These are phyloP conservation scores for Skeletonema tropicum DNA, from an alignment of 108 stramenopile genomes.

Conservation along the genomic window DNA sequence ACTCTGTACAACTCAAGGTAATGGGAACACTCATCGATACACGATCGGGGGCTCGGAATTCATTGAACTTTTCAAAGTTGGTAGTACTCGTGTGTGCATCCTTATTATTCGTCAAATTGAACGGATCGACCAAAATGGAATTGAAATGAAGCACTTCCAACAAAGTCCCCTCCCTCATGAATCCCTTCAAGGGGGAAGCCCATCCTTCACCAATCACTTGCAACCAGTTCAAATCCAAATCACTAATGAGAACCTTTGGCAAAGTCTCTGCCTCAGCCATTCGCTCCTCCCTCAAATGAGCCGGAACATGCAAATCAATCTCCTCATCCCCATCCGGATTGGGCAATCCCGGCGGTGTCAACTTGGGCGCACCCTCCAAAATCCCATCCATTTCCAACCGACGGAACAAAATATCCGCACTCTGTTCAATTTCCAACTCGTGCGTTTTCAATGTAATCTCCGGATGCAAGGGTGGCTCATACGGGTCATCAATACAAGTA, in stretches of 20 bases:
- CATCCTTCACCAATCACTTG: constrained; percentile 98
- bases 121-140: constrained; percentile 94
- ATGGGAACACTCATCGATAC: constrained; percentile 96
- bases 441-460: constrained; percentile 93
- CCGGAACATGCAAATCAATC: constrained; percentile 90
- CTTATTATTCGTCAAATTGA: constrained; percentile 91
- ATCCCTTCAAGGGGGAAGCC: constrained; percentile 97
- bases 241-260: constrained; percentile 94
- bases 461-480: constrained; percentile 91
- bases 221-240: constrained; percentile 98
- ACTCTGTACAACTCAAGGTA: constrained; percentile 88
- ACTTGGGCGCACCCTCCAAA: constrained; percentile 91
- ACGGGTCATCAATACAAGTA: constrained; percentile 98
- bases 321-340: constrained; percentile 97
- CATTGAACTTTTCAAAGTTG: constrained; percentile 80
- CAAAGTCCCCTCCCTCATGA: constrained; percentile 97
- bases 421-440: constrained; percentile 92
- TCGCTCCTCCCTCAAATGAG: constrained; percentile 51
- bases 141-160: constrained; percentile 97
- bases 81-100: constrained; percentile 75
- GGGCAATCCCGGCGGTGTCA: constrained; percentile 88
- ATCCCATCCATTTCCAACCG: constrained; percentile 90
- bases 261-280: constrained; percentile 82
- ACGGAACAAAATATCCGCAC: constrained; percentile 87
- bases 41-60: constrained; percentile 72